Conservation (phyloP, 2,329 filamentous ascomycete species). For the Xylariales sp. region DNA sequence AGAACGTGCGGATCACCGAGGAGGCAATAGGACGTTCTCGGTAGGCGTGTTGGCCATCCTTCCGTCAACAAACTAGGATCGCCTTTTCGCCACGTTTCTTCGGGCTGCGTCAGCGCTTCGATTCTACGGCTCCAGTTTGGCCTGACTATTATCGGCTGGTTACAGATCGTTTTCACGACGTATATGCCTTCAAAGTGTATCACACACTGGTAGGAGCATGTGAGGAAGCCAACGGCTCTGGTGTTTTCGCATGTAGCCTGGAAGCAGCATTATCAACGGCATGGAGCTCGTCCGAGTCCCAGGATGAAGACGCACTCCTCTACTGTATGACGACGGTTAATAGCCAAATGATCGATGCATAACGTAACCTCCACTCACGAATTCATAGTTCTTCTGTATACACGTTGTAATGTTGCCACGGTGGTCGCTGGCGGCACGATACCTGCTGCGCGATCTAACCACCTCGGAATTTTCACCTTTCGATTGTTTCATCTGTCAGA, state of each 20-base stretch:
- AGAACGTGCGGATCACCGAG: slow-evolving; percentile 54
- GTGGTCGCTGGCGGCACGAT: background rate
- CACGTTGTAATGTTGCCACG: background rate
- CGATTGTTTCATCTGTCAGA: background rate
- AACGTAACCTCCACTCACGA: background rate
- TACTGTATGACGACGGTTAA: background rate
- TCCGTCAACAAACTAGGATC: background rate
- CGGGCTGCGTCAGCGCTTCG: too few relatives aligned
- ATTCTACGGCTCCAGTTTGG: background rate
- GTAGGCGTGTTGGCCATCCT: slow-evolving; percentile 9
- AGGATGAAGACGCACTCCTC: background rate
- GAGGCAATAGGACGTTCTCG: slow-evolving; percentile 43
- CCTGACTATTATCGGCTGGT: background rate
- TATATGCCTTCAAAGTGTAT: background rate
- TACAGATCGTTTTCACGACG: background rate
- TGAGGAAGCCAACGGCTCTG: background rate
- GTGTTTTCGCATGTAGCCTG: background rate
- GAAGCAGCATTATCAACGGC: background rate
- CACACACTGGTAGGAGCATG: background rate
- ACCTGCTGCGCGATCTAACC: background rate
- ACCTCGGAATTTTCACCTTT: background rate
- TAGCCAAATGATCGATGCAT: background rate
- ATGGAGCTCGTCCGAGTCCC: background rate
- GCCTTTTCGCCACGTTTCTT: background rate
- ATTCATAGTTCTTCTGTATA: background rate